A percentile compares a stretch with the other conserved stretches of the same genome.
Evolutionary conservation across 2,329 filamentous ascomycete genomes (phyloP).

Genomic region (Aureobasidium mangrovei): DNA sequence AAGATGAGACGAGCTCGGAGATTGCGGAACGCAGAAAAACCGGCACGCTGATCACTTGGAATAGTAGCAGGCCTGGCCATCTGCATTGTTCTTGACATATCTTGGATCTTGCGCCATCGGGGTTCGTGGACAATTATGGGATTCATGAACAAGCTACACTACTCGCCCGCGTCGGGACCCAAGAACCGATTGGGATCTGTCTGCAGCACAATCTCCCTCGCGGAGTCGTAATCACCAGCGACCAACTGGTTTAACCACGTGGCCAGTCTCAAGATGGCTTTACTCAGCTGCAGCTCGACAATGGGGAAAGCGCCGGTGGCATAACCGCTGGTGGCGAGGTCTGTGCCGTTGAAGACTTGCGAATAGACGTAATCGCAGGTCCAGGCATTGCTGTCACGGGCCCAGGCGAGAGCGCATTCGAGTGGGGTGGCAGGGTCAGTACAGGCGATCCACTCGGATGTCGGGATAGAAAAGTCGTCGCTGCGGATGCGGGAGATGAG

Average conservation of each 20-base stretch:
- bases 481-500: conserved; percentile 29
- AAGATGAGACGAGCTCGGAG: background rate
- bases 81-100: background rate
- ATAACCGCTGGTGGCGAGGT: conserved; percentile 31
- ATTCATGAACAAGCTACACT: background rate
- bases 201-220: background rate
- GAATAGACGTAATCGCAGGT: conserved; percentile 33
- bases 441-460: conserved; percentile 30
- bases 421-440: conserved; percentile 26
- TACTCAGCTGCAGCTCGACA: conserved; percentile 34
- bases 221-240: conserved; percentile 10
- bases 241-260: conserved; percentile 34
- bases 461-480: conserved; percentile 29
- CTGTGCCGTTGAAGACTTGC: conserved; percentile 24
- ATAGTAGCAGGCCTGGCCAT: background rate
- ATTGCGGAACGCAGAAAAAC: background rate
- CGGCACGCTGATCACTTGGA: background rate
- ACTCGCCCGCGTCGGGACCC: background rate
- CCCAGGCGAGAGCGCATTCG: conserved; percentile 31
- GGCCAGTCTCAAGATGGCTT: conserved; percentile 31
- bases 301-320: conserved; percentile 31
- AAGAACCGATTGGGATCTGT: background rate
- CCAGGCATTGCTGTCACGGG: conserved; percentile 31
- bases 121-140: background rate
- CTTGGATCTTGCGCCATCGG: background rate